A percentile compares a stretch with the other conserved stretches of the same genome.
phyloP scores from a whole-genome alignment of 805 yeast species.

The Candida argentea region DNA sequence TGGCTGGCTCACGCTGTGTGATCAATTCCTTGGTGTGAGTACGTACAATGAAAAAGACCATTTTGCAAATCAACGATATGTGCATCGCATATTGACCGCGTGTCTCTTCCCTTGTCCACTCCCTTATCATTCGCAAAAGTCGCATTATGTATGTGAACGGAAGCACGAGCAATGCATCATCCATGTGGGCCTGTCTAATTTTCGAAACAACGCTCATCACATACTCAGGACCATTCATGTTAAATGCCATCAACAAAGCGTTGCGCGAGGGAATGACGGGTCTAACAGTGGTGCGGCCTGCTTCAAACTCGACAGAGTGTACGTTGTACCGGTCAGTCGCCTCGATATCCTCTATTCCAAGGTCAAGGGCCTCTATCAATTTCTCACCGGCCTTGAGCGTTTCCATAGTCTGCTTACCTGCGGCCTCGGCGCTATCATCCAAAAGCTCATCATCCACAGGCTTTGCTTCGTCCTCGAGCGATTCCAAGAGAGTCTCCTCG shows the following conservation, averaged over 20 bases:
- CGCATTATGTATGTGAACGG: constrained; percentile 78
- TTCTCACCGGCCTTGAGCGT: constrained; percentile 92
- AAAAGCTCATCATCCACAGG: constrained; percentile 26
- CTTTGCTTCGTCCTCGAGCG: constrained; percentile 47
- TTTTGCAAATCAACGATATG: constrained; percentile 58
- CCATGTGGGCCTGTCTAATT: constrained; percentile 77
- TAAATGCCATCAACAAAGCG: constrained; percentile 65
- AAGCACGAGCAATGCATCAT: constrained; percentile 83
- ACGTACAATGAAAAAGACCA: constrained; percentile 64
- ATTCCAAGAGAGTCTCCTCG: constrained; percentile 67
- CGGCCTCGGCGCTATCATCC: constrained; percentile 50
- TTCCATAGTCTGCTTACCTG: constrained; percentile 76
- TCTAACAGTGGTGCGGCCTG: constrained; percentile 33
- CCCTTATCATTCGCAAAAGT: constrained; percentile 61
- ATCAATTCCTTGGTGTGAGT: constrained; percentile 74
- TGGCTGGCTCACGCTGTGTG: constrained; percentile 49
- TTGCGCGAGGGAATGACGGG: constrained; percentile 57
- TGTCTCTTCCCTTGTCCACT: constrained; percentile 50
- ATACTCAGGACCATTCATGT: constrained; percentile 63
- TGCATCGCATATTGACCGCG: constrained; percentile 35
- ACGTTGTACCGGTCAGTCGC: constrained; percentile 40
- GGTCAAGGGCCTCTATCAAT: constrained; percentile 82
- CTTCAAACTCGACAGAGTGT: constrained; percentile 26
- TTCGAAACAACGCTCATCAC: constrained; percentile 62
- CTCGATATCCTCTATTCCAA: constrained; percentile 64